phyloP scores from a whole-genome alignment of 1,284 basidiomycete genomes.

The Cryptococcus wingfieldii region DNA sequence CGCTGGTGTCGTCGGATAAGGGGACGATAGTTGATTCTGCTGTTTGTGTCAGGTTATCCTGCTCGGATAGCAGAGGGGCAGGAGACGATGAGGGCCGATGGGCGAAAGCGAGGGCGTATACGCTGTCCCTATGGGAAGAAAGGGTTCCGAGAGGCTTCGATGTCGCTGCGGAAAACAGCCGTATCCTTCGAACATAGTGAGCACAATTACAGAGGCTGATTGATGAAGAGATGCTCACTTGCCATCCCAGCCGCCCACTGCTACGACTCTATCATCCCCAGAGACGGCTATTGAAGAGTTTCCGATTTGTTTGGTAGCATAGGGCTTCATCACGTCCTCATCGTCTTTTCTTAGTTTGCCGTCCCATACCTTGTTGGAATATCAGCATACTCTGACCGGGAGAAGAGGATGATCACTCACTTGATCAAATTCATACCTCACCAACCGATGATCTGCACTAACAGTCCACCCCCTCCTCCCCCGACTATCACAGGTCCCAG shows the following conservation, averaged over 20 bases:
- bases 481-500: slow-evolving; percentile 64
- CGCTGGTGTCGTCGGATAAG: slow-evolving; percentile 1
- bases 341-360: background rate
- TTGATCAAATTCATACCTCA: slow-evolving; percentile 54
- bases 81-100: slow-evolving; percentile 11
- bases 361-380: slow-evolving; percentile 5
- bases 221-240: slow-evolving; percentile 54
- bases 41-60: background rate
- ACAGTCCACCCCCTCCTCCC: slow-evolving; percentile 65
- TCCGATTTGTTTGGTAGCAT: slow-evolving; percentile 68
- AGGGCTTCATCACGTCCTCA: slow-evolving; percentile 13
- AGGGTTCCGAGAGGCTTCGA: slow-evolving; percentile 75
- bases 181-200: slow-evolving; percentile 54
- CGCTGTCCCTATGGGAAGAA: slow-evolving; percentile 68
- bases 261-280: slow-evolving; percentile 69
- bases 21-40: slow-evolving; percentile 6
- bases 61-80: background rate
- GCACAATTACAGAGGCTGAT: background rate
- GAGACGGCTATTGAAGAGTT: slow-evolving; percentile 69
- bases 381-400: background rate
- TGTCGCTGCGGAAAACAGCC: slow-evolving; percentile 68
- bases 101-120: slow-evolving; percentile 68
- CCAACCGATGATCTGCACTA: slow-evolving; percentile 76
- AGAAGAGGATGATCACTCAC: slow-evolving; percentile 6
- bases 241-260: slow-evolving; percentile 84